Base-by-base conservation (phyloP, 1,284 basidiomycete species). In the Rhodotorula sp. region DNA sequence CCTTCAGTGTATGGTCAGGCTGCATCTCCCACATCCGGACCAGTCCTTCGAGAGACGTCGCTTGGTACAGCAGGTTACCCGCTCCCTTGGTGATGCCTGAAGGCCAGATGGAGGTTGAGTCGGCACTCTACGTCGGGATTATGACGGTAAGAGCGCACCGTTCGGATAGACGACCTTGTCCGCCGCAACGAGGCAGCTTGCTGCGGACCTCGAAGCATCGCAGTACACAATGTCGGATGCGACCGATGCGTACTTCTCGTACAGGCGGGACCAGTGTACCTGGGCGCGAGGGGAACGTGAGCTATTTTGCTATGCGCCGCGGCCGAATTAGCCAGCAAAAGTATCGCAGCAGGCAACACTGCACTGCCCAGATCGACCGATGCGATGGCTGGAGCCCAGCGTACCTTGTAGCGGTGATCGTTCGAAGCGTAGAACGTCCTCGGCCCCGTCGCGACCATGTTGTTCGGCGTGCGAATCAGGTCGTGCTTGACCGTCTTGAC, bases 401-500 rank as follows among this genome's bases (percentile, higher is more conserved):
- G 85, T 16, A 83, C 80, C 78, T 88, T 88, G n/a, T 78, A 74
- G n/a, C 81, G 82, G 72, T 87, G 83, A 72, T 89, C 88, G 75
- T 90, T 91, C n/a, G 88, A 88, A 77, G 89, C 86, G 80, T 86
- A 87, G 66, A 90, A 86, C 70, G n/a, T 45, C 4, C 62, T 25
- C 25, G 53, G 52, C 19, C 89, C 87, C 4, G 85, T 79, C 42
- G 90, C 89, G 7, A 86, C 84, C 16, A 91, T 74, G 75, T 90
- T 88, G 78, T 91, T 91, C 0, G 90, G 91, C 2, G 89, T 87
- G 10, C 85, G 67, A 27, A 92, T 85, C 13, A 86, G 34, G 3
- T 86, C 83, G 78, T 88, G 84, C 42, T 84, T 80, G 41, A 90
- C 81, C 9, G 90, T 91, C 62, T 81, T 82, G 53, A 90, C 79